Conservation (phyloP, 805 yeast species). For the Schwanniomyces pseudopolymorphus region DNA sequence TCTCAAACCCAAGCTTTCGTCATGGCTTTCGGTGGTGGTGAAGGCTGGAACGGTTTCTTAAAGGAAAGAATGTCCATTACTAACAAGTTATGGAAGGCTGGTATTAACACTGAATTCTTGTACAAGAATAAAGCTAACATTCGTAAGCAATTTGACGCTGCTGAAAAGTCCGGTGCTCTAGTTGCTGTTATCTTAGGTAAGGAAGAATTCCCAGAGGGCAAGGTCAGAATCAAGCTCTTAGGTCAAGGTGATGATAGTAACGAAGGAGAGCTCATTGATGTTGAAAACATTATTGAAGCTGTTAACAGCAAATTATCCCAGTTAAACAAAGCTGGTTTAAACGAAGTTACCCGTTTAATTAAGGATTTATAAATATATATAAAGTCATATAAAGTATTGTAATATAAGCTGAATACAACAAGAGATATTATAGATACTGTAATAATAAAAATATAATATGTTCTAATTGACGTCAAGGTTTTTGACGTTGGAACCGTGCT, state of each 20-base stretch:
- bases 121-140: constrained; percentile 93
- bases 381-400: background rate
- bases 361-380: constrained; percentile 43
- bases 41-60: constrained; percentile 90
- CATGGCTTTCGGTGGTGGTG: constrained; percentile 99
- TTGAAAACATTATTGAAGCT: constrained; percentile 56
- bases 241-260: constrained; percentile 85
- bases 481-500: constrained; percentile 28
- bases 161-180: constrained; percentile 90
- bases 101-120: constrained; percentile 86
- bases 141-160: constrained; percentile 96
- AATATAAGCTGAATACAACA: background rate
- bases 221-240: constrained; percentile 79
- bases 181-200: constrained; percentile 92
- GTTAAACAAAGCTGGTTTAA: constrained; percentile 53
- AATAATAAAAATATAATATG: no score
- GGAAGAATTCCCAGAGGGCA: constrained; percentile 83
- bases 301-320: constrained; percentile 39
- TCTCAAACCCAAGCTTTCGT: constrained; percentile 90
- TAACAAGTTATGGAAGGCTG: constrained; percentile 80
- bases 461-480: constrained; percentile 8
- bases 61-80: constrained; percentile 89
- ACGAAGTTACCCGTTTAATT: constrained; percentile 63
- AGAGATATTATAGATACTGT: no score
- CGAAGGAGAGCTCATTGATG: constrained; percentile 77